Conservation (phyloP, 2,329 filamentous ascomycete species). For the Fusarium musae region DNA sequence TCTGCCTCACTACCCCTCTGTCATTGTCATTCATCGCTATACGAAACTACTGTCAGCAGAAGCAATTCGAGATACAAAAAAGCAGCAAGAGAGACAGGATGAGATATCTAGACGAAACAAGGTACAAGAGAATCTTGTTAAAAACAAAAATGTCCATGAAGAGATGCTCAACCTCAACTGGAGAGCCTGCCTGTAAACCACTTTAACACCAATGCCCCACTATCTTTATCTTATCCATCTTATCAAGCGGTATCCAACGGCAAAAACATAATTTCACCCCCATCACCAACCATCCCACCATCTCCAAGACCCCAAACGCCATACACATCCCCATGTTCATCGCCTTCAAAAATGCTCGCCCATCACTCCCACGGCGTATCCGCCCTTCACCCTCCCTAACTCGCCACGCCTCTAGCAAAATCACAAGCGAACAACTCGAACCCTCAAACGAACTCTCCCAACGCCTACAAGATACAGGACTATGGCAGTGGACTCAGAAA, state of each 20-base stretch:
- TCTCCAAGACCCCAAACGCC: background rate
- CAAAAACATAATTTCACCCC: constrained; percentile 38
- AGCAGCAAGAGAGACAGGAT: background rate
- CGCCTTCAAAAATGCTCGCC: constrained; percentile 25
- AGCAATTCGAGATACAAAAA: accelerated
- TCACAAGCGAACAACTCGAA: constrained; percentile 4
- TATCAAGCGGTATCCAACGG: constrained; percentile 34
- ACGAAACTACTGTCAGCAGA: too few species aligned
- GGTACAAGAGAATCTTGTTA: accelerated
- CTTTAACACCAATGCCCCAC: background rate
- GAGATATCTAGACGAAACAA: accelerated
- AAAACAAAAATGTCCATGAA: background rate
- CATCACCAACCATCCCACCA: background rate
- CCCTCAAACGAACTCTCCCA: constrained; percentile 24
- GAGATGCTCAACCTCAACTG: too few species aligned
- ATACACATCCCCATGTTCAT: constrained; percentile 29
- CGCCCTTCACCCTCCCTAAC: background rate
- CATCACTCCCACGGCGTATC: constrained; percentile 12
- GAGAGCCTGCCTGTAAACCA: too few species aligned
- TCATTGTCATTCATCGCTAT: too few species aligned
- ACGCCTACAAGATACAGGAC: constrained; percentile 41
- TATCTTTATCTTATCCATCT: constrained; percentile 31
- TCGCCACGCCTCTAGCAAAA: constrained; percentile 3
- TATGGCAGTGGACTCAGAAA: constrained; percentile 39
- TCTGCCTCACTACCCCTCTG: too few species aligned